These are phyloP conservation scores for baker's yeast (Saccharomyces cerevisiae) DNA, from an alignment of 805 yeast genomes.

Conservation along the genomic window DNA sequence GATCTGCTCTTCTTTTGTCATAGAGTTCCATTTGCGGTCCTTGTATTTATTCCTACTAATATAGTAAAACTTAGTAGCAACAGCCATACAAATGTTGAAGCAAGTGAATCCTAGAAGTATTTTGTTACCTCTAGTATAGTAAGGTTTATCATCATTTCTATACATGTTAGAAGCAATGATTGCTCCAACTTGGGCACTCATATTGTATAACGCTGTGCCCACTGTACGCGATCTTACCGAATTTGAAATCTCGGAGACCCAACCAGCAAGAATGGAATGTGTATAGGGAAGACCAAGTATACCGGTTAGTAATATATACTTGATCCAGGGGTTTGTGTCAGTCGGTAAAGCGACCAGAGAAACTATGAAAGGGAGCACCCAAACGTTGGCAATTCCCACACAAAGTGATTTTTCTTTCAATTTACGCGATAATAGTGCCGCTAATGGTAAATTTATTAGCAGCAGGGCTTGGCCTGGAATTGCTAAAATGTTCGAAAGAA, in stretches of 20 bases:
- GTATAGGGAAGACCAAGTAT: conserved; percentile 36
- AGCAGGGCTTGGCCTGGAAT: conserved; percentile 40
- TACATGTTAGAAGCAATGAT: conserved; percentile 50
- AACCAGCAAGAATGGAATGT: conserved; percentile 46
- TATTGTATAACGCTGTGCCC: conserved; percentile 54
- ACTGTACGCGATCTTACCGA: conserved; percentile 53
- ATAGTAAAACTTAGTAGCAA: conserved; percentile 24
- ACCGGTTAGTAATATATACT: conserved; percentile 29
- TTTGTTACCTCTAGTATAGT: conserved; percentile 47
- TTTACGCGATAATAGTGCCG: conserved; percentile 32
- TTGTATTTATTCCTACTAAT: conserved; percentile 35
- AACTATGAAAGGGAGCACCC: conserved; percentile 30
- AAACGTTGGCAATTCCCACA: conserved; percentile 22
- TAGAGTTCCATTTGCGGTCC: conserved; percentile 4
- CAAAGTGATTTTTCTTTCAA: conserved; percentile 24
- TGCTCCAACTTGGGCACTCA: conserved; percentile 49
- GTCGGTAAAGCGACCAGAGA: conserved; percentile 27
- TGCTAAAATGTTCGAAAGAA: conserved; percentile 40
- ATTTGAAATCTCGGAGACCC: conserved; percentile 55
- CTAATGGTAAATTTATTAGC: conserved; percentile 13
- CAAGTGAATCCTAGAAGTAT: conserved; percentile 31
- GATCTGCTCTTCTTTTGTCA: conserved; percentile 42
- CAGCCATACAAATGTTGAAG: conserved; percentile 23
- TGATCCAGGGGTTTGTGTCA: conserved; percentile 27
- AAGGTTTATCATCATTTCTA: conserved; percentile 46